Evolutionary conservation across 371 early-diverging fungal genomes (phyloP), one percentile per base, ranked within the genome.

Genomic region (Mucor racemosus): DNA sequence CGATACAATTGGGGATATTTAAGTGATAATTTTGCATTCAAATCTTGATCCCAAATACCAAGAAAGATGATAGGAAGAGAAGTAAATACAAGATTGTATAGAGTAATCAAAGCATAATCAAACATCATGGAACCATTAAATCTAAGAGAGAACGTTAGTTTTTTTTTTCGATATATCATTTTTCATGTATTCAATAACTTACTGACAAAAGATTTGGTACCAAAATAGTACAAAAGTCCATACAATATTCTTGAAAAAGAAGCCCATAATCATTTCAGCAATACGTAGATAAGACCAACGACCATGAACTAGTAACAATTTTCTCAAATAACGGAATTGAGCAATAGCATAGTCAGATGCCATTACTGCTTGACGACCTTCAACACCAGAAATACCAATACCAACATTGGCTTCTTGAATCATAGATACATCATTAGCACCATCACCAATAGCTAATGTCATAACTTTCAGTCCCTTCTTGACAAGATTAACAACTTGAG

Each of bases 401-500:
- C 97, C 96, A 4, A 97, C 86, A 72, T 95, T 89, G 26, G 97
- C 93, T 67, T 87, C 91, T 76, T 93, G 92, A 62, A 97, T 93
- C 97, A 97, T 97, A n/a, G 90, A 86, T 9, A 97, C 96, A 76
- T 97, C 97, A 75, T 97, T 97, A 33, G 95, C 95, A 39, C 95
- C 93, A 76, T 97, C 95, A 21, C 97, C 96, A 35, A 95, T 91
- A 14, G 95, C 90, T 65, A 92, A 69, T 0, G 91, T 91, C 88
- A 93, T 87, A 4, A 89, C 91, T 35, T 89, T 86, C 41, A 89
- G 75, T 14, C 88, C 84, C 50, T 77, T 79, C 40, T 79, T 79
- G 34, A 82, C 82, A 41, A 82, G 36, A 1, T 66, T 56, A 17
- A 95, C 94, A 0, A 97, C 94, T 72, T 91, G 76, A 7, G 94